These are phyloP conservation scores for Curvularia lunata DNA, from an alignment of 2,329 filamentous ascomycete species.

Conservation along the genomic window DNA sequence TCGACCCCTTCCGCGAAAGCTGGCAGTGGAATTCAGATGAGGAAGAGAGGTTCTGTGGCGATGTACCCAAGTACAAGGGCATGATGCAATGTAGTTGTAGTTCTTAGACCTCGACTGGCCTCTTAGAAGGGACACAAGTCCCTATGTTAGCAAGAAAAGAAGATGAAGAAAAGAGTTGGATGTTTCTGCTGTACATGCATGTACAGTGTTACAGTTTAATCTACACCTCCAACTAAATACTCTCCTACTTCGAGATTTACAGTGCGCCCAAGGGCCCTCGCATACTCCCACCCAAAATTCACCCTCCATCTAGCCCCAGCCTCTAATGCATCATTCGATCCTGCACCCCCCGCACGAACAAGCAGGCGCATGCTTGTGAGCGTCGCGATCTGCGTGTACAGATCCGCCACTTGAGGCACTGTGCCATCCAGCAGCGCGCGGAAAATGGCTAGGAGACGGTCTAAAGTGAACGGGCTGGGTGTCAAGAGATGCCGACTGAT, in stretches of 20 bases:
- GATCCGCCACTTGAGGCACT: constrained; percentile 54
- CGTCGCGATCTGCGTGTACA: constrained; percentile 68
- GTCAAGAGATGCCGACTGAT: constrained; percentile 79
- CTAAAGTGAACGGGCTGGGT: constrained; percentile 76
- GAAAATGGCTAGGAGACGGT: constrained; percentile 80
- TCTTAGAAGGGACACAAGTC: too few relatives aligned
- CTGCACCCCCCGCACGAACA: constrained; percentile 64
- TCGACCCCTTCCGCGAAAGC: constrained; percentile 81
- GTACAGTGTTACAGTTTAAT: constrained; percentile 17
- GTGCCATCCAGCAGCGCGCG: constrained; percentile 64
- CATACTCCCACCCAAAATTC: constrained; percentile 79
- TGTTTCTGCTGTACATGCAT: background rate
- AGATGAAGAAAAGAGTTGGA: background rate
- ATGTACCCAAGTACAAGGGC: constrained; percentile 78
- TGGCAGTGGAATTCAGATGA: constrained; percentile 74
- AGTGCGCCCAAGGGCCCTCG: constrained; percentile 71
- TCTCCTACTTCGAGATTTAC: constrained; percentile 81
- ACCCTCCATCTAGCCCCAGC: constrained; percentile 76
- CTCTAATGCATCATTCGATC: constrained; percentile 68
- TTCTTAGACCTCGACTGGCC: constrained; percentile 56
- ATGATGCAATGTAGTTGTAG: constrained; percentile 96
- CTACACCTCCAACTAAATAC: constrained; percentile 54
- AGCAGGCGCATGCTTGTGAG: constrained; percentile 73
- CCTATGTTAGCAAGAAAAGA: background rate
- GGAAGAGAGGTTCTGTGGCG: constrained; percentile 81